Base-by-base conservation (phyloP, 176 grass and related monocot species). In the Triticum turgidum region DNA sequence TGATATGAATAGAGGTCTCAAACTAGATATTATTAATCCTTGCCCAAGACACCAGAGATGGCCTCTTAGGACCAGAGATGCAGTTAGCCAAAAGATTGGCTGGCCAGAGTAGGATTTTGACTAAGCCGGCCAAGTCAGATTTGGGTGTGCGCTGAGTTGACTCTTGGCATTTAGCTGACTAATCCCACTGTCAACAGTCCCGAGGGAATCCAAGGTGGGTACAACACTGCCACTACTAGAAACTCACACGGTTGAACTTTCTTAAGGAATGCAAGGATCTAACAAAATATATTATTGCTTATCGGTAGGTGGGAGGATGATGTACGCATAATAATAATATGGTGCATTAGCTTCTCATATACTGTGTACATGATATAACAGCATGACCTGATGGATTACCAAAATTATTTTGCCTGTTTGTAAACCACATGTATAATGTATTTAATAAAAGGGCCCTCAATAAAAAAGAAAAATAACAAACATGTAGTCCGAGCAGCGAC, bases 251-350 rank as follows among this genome's bases (percentile, higher is more conserved):
- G 22, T 54, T 52, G 45, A 27, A 76, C 41, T 47, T 74, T 2
- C 72, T 76, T 76, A 51, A 29, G 72, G 72, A 76, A 76, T 33
- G 45, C 73, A 76, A 54, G 73, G 15, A 76, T 54, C 73, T 76
- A 49, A 13, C 15, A 76, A 49, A 54, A 76, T 76, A 54, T 76
- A 32, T 33, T 21, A 33, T 17, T 76, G 52, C 15, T 54, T 45
- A 45, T 45, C 3, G 10, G 42, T 45, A 45, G 42, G 42, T 54
- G 32, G 7, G 14, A 52, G 25, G 54, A 54, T 49, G 24, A 20
- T 32, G 15, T 54, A 54, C 32, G 41, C 51, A 32, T 54, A 54
- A 32, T 76, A 76, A 32, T 54, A 54, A 32, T 76, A 76, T 33
- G 15, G 73, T 11, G 15, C 47, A 54, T 77, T 77, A 56, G 45